Evolutionary conservation across 2,329 filamentous ascomycete genomes (phyloP), one percentile per base, ranked within the genome.

Genomic region (Sclerotinia spermophila): DNA sequence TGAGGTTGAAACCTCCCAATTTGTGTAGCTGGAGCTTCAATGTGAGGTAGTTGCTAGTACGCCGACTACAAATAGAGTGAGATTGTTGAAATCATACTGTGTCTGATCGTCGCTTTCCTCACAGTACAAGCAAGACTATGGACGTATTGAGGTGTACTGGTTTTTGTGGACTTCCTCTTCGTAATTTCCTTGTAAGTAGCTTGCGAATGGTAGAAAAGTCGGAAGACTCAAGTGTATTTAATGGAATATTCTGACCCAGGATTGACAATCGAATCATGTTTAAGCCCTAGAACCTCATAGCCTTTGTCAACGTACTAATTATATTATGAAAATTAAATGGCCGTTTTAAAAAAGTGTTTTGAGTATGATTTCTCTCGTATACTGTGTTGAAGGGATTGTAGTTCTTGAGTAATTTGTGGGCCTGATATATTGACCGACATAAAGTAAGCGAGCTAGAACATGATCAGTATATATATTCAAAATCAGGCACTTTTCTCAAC

Each of bases 401-500:
- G 19, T 56, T 48, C 21, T 56, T 8, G 30, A 21, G 27, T 30
- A 33, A 19, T 27, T 56, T 24, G 19, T 35, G 11, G 13, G 6
- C 33, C 10, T 24, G 3, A 35, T 24, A 17, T 38, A 1, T 10
- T 5, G 3, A 19, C 1, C 1, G 38, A 15, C 38, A 30, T 38
- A 17, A 11, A 11, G 3, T 27, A 27, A 1, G 6, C 24, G 7
- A 27, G 7, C 1, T 5, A 0, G 1, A 10, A 0, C 2, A 0
- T 1, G 19, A 1, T 17, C n/a, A 3, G 2, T 0, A 8, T 27
- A 51, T 38, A 27, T 7, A 21, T 0, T 11, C 1, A 27, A 27
- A 11, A 48, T 8, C 10, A 3, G 0, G 0, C 1, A 0, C 0
- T 0, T 0, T 6, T 1, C 0, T 1, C 45, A 65, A 19, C 58